Base-by-base conservation (phyloP, 1,139 yeast species). In the Scheffersomyces lignicola region DNA sequence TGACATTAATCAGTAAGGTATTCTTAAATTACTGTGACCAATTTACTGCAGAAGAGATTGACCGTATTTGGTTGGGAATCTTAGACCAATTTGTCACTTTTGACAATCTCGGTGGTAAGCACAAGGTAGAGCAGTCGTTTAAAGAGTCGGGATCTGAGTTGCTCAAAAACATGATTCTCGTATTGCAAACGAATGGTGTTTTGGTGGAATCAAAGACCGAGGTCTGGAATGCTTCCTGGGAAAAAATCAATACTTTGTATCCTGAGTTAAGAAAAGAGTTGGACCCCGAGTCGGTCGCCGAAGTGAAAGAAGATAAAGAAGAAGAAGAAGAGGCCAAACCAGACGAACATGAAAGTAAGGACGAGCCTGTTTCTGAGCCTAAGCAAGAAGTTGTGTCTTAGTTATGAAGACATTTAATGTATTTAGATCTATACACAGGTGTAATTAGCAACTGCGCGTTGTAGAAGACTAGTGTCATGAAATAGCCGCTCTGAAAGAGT, bases 1-100 rank as follows among this genome's bases (percentile, higher is more conserved):
- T 92, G 36, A 70, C 80, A 9, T 58, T 87, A 32, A 67, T 83
- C 10, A 80, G 95, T 41, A 85, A 84, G 52, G 78, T 83, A 3
- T 86, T 86, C 50, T 60, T 90, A 44, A 82, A 81, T 36, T 79
- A 52, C 38, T 42, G 51, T 27, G 48, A 45, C 17, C 44, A 53
- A 6, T 53, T 67, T 29, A 42, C 46, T 12, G 40, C 36, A 5
- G 56, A 52, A 6, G 63, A 60, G 18, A 41, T 54, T 12, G 53
- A 54, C 14, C 41, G 40, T 9, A 52, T 62, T 10, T 70, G 76
- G 76, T 43, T 65, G 30, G 62, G 57, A 0, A 54, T 69, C 14
- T 51, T 70, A 30, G 65, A 65, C 13, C 52, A 56, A 29, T 59
- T 67, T 39, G 50, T 50, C 23, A 46, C 48, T 0, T 58, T 69